Evolutionary conservation across 805 yeast genomes (phyloP).

Genomic region (Kregervanrija delftensis): DNA sequence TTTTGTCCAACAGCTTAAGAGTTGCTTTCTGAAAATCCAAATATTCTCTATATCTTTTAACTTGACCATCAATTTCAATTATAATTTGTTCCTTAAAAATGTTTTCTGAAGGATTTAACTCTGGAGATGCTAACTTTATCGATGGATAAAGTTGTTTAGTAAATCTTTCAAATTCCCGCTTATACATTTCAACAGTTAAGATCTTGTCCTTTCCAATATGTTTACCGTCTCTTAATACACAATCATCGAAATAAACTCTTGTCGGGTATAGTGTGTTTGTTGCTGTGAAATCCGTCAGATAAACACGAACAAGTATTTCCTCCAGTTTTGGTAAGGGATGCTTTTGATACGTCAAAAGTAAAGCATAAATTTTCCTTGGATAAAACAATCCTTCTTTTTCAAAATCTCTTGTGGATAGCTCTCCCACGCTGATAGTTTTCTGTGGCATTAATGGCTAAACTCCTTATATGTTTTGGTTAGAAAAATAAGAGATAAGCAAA

Average conservation of each 20-base stretch:
- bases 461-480: too few species aligned
- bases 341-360: slow-evolving; percentile 11
- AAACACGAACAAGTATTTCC: slow-evolving; percentile 4
- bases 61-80: slow-evolving; percentile 14
- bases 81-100: slow-evolving; percentile 13
- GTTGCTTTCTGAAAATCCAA: slow-evolving; percentile 17
- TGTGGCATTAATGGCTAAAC: too few species aligned
- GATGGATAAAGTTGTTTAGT: not conserved
- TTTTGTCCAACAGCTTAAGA: slow-evolving; percentile 7
- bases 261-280: slow-evolving; percentile 3
- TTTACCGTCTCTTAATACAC: slow-evolving; percentile 4
- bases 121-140: slow-evolving; percentile 7
- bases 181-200: slow-evolving; percentile 10
- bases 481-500: too few species aligned
- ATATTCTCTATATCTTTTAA: slow-evolving; percentile 10
- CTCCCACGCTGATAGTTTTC: too few species aligned
- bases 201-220: slow-evolving; percentile 6
- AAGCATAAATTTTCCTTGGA: slow-evolving; percentile 10
- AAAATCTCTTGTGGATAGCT: too few species aligned
- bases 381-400: slow-evolving; percentile 1
- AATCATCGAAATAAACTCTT: slow-evolving; percentile 4
- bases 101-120: slow-evolving; percentile 9
- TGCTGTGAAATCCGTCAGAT: slow-evolving; percentile 20
- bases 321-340: slow-evolving; percentile 1
- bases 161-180: slow-evolving; percentile 6